A percentile compares a stretch with the other conserved stretches of the same genome.
Evolutionary conservation across 495 filamentous ascomycete genomes (phyloP).

Genomic region (Podospora australis): DNA sequence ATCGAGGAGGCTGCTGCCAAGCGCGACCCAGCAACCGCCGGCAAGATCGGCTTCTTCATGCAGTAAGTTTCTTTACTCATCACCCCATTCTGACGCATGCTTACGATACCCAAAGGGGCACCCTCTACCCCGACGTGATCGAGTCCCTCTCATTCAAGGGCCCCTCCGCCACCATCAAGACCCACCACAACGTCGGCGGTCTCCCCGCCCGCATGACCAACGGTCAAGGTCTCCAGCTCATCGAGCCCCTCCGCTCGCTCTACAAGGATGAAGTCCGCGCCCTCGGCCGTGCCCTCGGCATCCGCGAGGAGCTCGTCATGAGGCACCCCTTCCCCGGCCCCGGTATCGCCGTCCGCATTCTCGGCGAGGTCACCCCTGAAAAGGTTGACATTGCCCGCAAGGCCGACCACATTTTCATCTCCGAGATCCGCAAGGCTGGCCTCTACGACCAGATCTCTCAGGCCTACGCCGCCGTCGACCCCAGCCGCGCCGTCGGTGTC

Average conservation of each 20-base stretch:
- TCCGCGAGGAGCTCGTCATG: conserved; percentile 18
- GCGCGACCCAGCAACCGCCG: conserved; percentile 42
- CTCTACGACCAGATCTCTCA: conserved; percentile 60
- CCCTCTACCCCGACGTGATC: conserved; percentile 59
- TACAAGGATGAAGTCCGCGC: conserved; percentile 50
- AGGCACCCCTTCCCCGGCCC: conserved; percentile 69
- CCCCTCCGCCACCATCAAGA: conserved; percentile 72
- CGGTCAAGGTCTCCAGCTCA: conserved; percentile 24
- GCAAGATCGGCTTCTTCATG: conserved; percentile 21
- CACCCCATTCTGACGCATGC: not conserved
- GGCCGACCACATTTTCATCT: conserved; percentile 86
- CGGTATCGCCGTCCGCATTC: conserved; percentile 81
- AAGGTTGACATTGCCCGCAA: conserved; percentile 72
- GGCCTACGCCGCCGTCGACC: conserved; percentile 75
- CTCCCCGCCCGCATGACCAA: conserved; percentile 27
- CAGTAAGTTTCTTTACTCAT: conserved; percentile 14
- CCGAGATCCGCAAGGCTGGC: conserved; percentile 75
- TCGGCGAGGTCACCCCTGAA: conserved; percentile 80
- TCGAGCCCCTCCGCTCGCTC: conserved; percentile 72
- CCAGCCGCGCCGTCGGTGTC: conserved; percentile 63
- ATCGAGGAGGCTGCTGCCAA: conserved; percentile 63
- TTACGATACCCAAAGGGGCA: conserved; percentile 10
- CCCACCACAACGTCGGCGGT: conserved; percentile 38
- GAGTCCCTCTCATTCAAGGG: conserved; percentile 79
- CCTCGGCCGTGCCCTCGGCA: conserved; percentile 14